A percentile compares a stretch with the other conserved stretches of the same genome.
Conservation (phyloP, 1,284 basidiomycete genomes). For the Cryptococcus neoformans region DNA sequence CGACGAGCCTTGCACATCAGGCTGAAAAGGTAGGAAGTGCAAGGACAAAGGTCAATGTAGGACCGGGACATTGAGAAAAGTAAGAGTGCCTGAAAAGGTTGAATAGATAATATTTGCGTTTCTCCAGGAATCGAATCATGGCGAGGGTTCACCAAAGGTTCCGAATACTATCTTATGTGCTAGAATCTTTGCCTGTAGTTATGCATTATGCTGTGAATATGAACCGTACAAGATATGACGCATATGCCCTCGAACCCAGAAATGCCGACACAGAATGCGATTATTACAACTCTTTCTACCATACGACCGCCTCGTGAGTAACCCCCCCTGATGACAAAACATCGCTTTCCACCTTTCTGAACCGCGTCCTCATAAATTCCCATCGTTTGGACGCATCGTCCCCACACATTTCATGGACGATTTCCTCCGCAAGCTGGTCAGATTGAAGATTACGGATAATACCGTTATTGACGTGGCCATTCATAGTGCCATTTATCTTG, state of each 20-base stretch:
- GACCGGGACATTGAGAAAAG: neutral
- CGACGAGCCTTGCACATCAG: too few relatives aligned
- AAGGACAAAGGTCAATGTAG: constrained; percentile 18
- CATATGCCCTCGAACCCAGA: neutral
- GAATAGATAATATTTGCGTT: neutral
- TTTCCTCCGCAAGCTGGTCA: constrained; percentile 52
- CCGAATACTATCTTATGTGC: too few relatives aligned
- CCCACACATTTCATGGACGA: constrained; percentile 53
- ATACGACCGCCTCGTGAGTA: constrained; percentile 66
- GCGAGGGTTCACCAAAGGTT: too few relatives aligned
- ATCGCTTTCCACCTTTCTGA: constrained; percentile 83
- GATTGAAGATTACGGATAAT: constrained; percentile 26
- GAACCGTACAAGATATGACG: too few relatives aligned
- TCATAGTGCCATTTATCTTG: neutral
- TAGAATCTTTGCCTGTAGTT: too few relatives aligned
- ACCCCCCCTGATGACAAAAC: constrained; percentile 57
- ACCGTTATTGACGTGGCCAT: constrained; percentile 1
- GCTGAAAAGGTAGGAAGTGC: constrained; percentile 9
- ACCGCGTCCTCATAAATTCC: constrained; percentile 71
- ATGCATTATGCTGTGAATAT: too few relatives aligned
- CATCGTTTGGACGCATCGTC: constrained; percentile 51
- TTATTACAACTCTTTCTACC: constrained; percentile 54
- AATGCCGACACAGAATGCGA: neutral
- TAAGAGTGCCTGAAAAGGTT: neutral
- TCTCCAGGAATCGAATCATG: too few relatives aligned